Percentiles rank a stretch among this genome's conserved stretches.
Conservation (phyloP, 495 filamentous ascomycete genomes). For the Neurospora sp. region DNA sequence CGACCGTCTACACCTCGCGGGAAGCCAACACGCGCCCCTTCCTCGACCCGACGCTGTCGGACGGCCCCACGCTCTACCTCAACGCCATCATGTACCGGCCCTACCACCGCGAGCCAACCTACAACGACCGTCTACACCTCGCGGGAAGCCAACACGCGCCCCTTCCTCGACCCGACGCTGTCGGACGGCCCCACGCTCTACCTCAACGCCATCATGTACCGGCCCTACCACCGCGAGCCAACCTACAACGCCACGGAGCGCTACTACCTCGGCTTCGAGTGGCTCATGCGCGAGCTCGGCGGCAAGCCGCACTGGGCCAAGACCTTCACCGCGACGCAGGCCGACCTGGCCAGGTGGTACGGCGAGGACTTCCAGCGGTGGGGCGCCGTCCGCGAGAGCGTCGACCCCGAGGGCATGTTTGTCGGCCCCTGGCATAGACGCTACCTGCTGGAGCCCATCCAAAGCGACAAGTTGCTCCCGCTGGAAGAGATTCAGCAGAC, state of each 20-base stretch:
- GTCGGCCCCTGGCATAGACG: constrained; percentile 79
- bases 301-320: constrained; percentile 97
- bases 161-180: constrained; percentile 64
- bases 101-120: constrained; percentile 72
- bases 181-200: constrained; percentile 71
- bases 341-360: constrained; percentile 48
- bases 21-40: constrained; percentile 49
- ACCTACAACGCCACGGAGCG: constrained; percentile 51
- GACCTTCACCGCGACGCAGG: constrained; percentile 60
- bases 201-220: constrained; percentile 91
- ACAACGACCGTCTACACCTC: constrained; percentile 43
- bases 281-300: constrained; percentile 83
- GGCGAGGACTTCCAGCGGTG: constrained; percentile 48
- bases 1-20: constrained; percentile 35
- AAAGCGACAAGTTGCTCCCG: constrained; percentile 11
- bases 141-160: constrained; percentile 37
- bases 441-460: constrained; percentile 44
- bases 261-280: constrained; percentile 93
- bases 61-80: constrained; percentile 79
- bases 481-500: constrained; percentile 29
- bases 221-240: constrained; percentile 75
- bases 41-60: constrained; percentile 56
- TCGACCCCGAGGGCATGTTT: constrained; percentile 90
- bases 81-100: constrained; percentile 94
- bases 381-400: constrained; percentile 54